A percentile compares a stretch with the other conserved stretches of the same genome.
phyloP scores from a whole-genome alignment of 2,329 filamentous ascomycete species.

The Fusarium sp. region DNA sequence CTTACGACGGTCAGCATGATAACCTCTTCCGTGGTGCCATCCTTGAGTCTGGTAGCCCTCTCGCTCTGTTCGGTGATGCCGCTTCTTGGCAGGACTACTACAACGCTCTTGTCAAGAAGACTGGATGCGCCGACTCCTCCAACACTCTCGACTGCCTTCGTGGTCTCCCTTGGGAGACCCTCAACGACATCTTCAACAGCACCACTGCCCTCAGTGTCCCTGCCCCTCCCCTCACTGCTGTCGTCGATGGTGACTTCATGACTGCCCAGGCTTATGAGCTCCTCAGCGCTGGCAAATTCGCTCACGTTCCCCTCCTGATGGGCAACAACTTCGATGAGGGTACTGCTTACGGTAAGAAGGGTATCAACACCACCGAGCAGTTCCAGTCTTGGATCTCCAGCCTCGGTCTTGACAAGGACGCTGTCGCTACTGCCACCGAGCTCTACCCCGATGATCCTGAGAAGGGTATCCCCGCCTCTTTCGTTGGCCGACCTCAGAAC shows the following conservation, averaged over 20 bases:
- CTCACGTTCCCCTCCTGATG: constrained; percentile 70
- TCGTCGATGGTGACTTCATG: constrained; percentile 56
- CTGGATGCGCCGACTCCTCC: constrained; percentile 38
- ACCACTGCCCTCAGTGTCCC: constrained; percentile 34
- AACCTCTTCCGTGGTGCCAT: constrained; percentile 65
- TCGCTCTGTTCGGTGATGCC: constrained; percentile 43
- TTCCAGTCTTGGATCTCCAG: constrained; percentile 52
- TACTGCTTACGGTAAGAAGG: constrained; percentile 63
- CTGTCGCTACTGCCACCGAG: constrained; percentile 48
- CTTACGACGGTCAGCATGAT: constrained; percentile 65
- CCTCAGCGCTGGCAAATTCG: constrained; percentile 68
- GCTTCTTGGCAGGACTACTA: constrained; percentile 48
- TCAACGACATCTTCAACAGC: constrained; percentile 48
- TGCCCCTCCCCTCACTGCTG: constrained; percentile 31
- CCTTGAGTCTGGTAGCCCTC: constrained; percentile 59
- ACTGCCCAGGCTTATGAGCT: constrained; percentile 60
- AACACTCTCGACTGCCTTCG: constrained; percentile 50
- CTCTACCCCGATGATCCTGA: constrained; percentile 64
- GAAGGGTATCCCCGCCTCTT: constrained; percentile 60
- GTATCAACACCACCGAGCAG: constrained; percentile 66
- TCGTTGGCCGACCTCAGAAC: constrained; percentile 48
- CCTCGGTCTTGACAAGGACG: constrained; percentile 38
- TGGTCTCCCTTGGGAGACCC: constrained; percentile 46
- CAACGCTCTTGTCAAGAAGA: constrained; percentile 43
- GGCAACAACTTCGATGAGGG: constrained; percentile 76